phyloP scores from a whole-genome alignment of 2,329 filamentous ascomycete species.

The Aspergillus flavus region DNA sequence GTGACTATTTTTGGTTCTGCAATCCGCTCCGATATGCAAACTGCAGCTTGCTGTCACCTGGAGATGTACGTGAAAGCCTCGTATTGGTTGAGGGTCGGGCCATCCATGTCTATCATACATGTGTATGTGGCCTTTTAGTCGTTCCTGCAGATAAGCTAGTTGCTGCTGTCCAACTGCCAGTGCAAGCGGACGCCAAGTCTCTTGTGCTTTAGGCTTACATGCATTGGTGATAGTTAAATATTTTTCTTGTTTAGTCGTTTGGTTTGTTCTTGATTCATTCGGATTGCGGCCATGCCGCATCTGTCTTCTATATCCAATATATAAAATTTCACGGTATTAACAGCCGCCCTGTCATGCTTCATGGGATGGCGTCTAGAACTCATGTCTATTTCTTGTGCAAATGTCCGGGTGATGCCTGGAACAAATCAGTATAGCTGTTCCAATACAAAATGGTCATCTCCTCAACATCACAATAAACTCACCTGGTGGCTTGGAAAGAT shows the following conservation, averaged over 20 bases:
- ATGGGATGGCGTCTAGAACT: background rate
- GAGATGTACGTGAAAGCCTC: background rate
- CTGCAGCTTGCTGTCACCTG: background rate
- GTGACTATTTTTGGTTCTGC: slow-evolving; percentile 2
- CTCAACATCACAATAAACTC: slow-evolving; percentile 31
- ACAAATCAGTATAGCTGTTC: background rate
- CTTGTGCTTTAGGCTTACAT: slow-evolving; percentile 1
- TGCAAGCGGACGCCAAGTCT: background rate
- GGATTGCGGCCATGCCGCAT: background rate
- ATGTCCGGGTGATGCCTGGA: slow-evolving; percentile 18
- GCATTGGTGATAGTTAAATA: background rate
- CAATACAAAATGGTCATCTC: background rate
- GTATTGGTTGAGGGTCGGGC: background rate
- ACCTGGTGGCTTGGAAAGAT: slow-evolving; percentile 91
- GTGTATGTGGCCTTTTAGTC: background rate
- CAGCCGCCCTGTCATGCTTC: background rate
- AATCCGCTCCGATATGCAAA: background rate
- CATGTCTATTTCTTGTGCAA: slow-evolving; percentile 15
- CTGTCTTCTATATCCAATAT: slow-evolving; percentile 2
- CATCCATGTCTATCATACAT: slow-evolving; percentile 3
- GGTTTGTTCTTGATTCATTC: background rate
- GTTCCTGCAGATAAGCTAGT: slow-evolving; percentile 1
- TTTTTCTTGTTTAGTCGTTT: background rate
- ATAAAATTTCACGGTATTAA: background rate
- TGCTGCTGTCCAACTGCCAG: background rate